A percentile compares a stretch with the other conserved stretches of the same genome.
These are phyloP conservation scores for Cladosporium sp. DNA, from an alignment of 2,329 filamentous ascomycete genomes.

Conservation along the genomic window DNA sequence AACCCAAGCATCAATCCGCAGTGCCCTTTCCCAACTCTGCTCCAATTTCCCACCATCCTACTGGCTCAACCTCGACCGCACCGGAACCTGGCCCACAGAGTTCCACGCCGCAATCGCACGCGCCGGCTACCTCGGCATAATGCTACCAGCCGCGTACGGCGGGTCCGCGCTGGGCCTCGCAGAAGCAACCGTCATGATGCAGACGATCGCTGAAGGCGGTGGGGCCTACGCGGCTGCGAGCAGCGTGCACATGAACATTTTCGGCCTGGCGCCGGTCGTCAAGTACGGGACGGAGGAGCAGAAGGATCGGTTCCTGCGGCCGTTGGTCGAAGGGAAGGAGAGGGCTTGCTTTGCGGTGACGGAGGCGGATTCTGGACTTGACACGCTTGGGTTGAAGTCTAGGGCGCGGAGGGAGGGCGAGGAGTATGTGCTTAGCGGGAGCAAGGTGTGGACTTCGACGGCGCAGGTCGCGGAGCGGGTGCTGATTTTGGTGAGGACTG, in stretches of 20 bases:
- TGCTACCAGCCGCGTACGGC: constrained; percentile 38
- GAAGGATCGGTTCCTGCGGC: constrained; percentile 34
- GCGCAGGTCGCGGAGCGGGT: constrained; percentile 41
- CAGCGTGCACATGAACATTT: constrained; percentile 45
- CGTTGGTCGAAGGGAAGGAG: constrained; percentile 37
- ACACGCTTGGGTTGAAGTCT: constrained; percentile 37
- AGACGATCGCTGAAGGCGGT: constrained; percentile 41
- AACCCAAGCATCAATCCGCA: constrained; percentile 37
- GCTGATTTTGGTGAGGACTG: constrained; percentile 37
- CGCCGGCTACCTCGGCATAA: constrained; percentile 42
- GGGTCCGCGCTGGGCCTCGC: constrained; percentile 37
- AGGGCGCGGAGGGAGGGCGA: constrained; percentile 31
- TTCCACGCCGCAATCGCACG: constrained; percentile 36
- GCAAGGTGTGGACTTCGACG: constrained; percentile 43
- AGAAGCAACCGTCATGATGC: constrained; percentile 44
- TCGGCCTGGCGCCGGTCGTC: constrained; percentile 40
- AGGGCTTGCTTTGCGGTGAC: constrained; percentile 40
- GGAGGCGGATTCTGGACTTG: constrained; percentile 40
- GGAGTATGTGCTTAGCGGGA: constrained; percentile 34
- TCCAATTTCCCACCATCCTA: constrained; percentile 37
- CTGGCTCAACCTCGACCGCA: constrained; percentile 36
- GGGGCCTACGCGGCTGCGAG: constrained; percentile 39
- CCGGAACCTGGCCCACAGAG: constrained; percentile 35
- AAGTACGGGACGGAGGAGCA: constrained; percentile 41
- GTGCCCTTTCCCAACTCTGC: constrained; percentile 40